phyloP scores from a whole-genome alignment of 306 rosid genomes.

The Vigna nakashimae region DNA sequence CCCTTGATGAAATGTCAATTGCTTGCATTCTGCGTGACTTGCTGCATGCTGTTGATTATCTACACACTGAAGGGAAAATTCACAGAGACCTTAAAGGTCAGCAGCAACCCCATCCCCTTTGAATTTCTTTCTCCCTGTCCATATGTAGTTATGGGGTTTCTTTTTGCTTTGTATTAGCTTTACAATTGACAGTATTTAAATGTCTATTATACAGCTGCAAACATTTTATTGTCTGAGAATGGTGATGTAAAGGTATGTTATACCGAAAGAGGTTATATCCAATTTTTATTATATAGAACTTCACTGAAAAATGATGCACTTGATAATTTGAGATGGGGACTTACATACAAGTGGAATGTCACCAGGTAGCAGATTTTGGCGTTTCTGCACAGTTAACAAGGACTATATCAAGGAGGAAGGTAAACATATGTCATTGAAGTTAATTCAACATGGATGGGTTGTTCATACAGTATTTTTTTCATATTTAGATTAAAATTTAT shows the following conservation, averaged over 20 bases:
- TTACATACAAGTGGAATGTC: slow-evolving; percentile 43
- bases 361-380: slow-evolving; percentile 98
- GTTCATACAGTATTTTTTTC: slow-evolving; percentile 22
- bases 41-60: slow-evolving; percentile 94
- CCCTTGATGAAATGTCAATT: slow-evolving; percentile 94
- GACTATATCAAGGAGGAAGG: slow-evolving; percentile 99
- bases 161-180: slow-evolving; percentile 36
- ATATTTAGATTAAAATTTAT: slow-evolving; percentile 15
- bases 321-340: slow-evolving; percentile 42
- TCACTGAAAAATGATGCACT: slow-evolving; percentile 31
- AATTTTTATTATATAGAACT: slow-evolving; percentile 35
- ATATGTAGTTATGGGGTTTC: slow-evolving; percentile 27
- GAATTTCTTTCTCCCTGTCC: slow-evolving; percentile 25
- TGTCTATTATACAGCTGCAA: slow-evolving; percentile 87
- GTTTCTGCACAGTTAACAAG: slow-evolving; percentile 98
- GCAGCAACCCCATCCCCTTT: slow-evolving; percentile 14
- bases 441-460: slow-evolving; percentile 27
- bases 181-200: slow-evolving; percentile 43
- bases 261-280: slow-evolving; percentile 28
- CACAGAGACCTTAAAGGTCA: slow-evolving; percentile 96
- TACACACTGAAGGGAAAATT: slow-evolving; percentile 94
- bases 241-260: slow-evolving; percentile 94
- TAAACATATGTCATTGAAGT: slow-evolving; percentile 46
- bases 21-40: slow-evolving; percentile 93
- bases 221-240: slow-evolving; percentile 85